A percentile compares a stretch with the other conserved stretches of the same genome.
Conservation (phyloP, 371 early-diverging fungal species). For the Apophysomyces sp. region DNA sequence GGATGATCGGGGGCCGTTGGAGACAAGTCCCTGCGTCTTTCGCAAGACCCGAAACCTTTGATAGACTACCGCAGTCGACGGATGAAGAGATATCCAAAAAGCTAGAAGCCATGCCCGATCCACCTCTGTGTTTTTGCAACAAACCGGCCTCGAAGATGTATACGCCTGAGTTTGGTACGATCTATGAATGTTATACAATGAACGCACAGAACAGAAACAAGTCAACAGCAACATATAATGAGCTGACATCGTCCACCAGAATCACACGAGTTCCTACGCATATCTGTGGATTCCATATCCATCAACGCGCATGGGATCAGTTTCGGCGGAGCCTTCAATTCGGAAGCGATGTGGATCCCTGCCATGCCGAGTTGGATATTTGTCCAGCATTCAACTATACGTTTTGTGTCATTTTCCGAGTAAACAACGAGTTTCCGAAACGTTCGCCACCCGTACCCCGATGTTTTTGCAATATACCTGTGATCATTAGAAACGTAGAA, state of each 20-base stretch:
- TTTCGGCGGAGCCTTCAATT: slow-evolving; percentile 12
- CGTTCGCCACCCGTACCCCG: slow-evolving; percentile 5
- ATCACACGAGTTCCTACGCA: not conserved
- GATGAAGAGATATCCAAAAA: not conserved
- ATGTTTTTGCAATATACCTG: slow-evolving; percentile 17
- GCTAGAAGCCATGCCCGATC: slow-evolving; percentile 5
- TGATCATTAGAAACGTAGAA: slow-evolving; percentile 4
- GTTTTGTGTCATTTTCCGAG: slow-evolving; percentile 38
- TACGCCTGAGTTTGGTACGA: slow-evolving; percentile 20
- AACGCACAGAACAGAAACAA: not conserved
- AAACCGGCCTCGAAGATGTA: slow-evolving; percentile 21
- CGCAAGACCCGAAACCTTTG: not conserved
- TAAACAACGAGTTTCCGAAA: slow-evolving; percentile 17
- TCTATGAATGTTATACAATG: slow-evolving; percentile 32
- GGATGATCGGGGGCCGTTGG: not conserved
- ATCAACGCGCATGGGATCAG: slow-evolving; percentile 33
- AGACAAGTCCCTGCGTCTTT: not conserved
- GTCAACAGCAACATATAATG: not conserved
- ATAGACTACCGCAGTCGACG: not conserved
- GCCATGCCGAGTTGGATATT: slow-evolving; percentile 31
- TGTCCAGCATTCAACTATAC: slow-evolving; percentile 50
- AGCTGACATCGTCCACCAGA: not conserved
- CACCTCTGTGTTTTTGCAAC: slow-evolving; percentile 37
- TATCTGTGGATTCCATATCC: slow-evolving; percentile 52
- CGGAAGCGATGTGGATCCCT: slow-evolving; percentile 6